Evolutionary conservation across 1,284 basidiomycete genomes (phyloP).

Genomic region (Trametes sp.): DNA sequence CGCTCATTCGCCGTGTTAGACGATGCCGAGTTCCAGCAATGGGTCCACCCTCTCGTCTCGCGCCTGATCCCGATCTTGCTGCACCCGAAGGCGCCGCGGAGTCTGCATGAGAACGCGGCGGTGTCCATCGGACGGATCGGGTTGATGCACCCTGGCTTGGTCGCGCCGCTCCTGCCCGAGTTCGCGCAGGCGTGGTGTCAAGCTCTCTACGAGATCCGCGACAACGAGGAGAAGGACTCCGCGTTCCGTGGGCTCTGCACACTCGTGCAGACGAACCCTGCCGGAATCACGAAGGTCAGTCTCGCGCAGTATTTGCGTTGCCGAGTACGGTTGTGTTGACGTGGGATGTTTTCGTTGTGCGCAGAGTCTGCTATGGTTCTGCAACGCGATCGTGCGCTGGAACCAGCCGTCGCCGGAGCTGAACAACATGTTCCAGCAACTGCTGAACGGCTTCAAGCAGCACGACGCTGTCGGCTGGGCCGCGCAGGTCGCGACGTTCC

Average conservation of each 20-base stretch:
- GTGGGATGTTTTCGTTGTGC: slow-evolving; percentile 5
- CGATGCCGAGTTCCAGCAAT: slow-evolving; percentile 87
- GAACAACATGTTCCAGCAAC: slow-evolving; percentile 89
- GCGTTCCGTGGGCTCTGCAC: slow-evolving; percentile 98
- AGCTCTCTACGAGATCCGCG: slow-evolving; percentile 97
- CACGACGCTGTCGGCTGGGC: slow-evolving; percentile 84
- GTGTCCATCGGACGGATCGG: slow-evolving; percentile 99
- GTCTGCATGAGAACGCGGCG: slow-evolving; percentile 96
- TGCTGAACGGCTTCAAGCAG: slow-evolving; percentile 86
- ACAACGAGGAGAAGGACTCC: slow-evolving; percentile 99
- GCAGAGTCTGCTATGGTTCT: slow-evolving; percentile 93
- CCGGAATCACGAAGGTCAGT: slow-evolving; percentile 83
- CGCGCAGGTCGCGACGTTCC: slow-evolving; percentile 78
- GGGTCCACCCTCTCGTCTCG: slow-evolving; percentile 87
- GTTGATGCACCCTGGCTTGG: slow-evolving; percentile 87
- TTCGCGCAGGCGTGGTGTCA: slow-evolving; percentile 98
- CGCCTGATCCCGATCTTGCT: slow-evolving; percentile 93
- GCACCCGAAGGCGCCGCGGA: slow-evolving; percentile 91
- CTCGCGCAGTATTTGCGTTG: not conserved
- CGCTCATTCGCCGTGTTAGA: slow-evolving; percentile 48
- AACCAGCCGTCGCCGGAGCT: slow-evolving; percentile 88
- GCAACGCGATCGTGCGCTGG: slow-evolving; percentile 97
- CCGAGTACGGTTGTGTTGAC: slow-evolving; percentile 10
- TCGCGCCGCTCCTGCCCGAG: slow-evolving; percentile 89
- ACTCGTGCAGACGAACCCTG: slow-evolving; percentile 93